These are phyloP conservation scores for Cymbopogon citratus DNA, from an alignment of 176 grass and related monocot species.

Conservation along the genomic window DNA sequence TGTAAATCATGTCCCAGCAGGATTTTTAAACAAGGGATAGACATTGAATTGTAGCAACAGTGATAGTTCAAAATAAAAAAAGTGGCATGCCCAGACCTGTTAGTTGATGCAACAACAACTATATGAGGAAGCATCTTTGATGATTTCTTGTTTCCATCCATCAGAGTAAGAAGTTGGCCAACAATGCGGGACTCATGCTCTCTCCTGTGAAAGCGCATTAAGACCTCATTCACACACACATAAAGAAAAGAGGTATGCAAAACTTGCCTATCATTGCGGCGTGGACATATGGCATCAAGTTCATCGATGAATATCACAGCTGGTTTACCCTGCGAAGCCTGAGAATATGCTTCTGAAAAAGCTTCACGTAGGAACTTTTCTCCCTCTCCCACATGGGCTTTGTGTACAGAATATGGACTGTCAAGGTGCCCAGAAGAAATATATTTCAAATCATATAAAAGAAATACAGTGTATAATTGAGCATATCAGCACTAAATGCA, in stretches of 20 bases:
- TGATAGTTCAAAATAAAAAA: neutral
- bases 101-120: conserved; percentile 83
- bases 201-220: conserved; percentile 49
- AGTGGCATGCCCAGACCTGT: conserved; percentile 53
- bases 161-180: conserved; percentile 78
- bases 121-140: conserved; percentile 54
- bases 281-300: conserved; percentile 88
- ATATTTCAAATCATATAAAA: neutral
- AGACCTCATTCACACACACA: neutral
- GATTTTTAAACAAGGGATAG: neutral
- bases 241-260: neutral
- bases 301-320: conserved; percentile 88
- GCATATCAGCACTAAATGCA: neutral
- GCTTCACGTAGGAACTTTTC: conserved; percentile 73
- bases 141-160: conserved; percentile 81
- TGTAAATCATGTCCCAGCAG: neutral
- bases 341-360: conserved; percentile 64
- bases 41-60: neutral
- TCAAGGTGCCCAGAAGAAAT: neutral
- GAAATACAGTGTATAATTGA: neutral
- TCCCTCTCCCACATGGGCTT: conserved; percentile 76
- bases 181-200: conserved; percentile 74
- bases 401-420: conserved; percentile 74
- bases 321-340: conserved; percentile 62
- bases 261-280: conserved; percentile 45